A percentile compares a stretch with the other conserved stretches of the same genome.
Evolutionary conservation across 23 red algal genomes (phyloP).

Genomic region (Gracilariopsis chorda): DNA sequence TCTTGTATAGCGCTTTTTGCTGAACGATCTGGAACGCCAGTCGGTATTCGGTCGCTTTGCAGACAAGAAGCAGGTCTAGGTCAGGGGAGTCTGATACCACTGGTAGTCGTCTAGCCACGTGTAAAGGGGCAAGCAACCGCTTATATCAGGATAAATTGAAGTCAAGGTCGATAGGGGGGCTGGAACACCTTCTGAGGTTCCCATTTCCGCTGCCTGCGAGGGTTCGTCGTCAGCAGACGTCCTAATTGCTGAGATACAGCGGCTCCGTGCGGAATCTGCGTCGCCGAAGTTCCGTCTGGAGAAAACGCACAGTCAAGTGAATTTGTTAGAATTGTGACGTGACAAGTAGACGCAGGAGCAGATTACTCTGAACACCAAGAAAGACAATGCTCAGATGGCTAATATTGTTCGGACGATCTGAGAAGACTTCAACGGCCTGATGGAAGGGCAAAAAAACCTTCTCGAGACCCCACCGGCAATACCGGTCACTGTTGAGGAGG

Average conservation of each 20-base stretch:
- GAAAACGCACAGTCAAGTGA: neutral
- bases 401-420: neutral
- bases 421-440: neutral
- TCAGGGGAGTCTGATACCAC: neutral
- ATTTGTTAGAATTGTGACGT: neutral
- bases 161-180: neutral
- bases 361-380: neutral
- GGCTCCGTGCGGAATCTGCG: neutral
- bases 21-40: too few species aligned
- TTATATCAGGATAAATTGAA: neutral
- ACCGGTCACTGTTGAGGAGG: conserved; percentile 8
- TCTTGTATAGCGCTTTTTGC: too few species aligned
- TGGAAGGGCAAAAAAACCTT: conserved; percentile 1
- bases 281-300: neutral
- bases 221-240: neutral
- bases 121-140: neutral
- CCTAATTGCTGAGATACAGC: neutral
- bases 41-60: too few species aligned
- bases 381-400: conserved; percentile 9
- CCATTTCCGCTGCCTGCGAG: neutral
- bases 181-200: neutral
- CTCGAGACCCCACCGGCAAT: neutral
- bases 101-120: neutral
- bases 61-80: too few species aligned
- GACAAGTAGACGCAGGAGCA: neutral